Conservation (phyloP, 345 rosid genomes). For the Murraya paniculata region DNA sequence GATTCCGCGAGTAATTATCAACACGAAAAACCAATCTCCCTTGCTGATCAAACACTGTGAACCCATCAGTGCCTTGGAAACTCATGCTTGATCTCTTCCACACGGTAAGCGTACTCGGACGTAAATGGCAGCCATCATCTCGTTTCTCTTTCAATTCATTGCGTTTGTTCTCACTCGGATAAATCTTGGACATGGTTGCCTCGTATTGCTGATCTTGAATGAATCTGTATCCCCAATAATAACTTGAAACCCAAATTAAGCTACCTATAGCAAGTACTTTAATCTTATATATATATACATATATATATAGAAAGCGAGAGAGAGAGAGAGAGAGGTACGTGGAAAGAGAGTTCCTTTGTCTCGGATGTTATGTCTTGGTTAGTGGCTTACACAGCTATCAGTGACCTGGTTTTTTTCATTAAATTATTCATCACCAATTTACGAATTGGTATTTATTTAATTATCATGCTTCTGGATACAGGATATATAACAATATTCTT, state of each 20-base stretch:
- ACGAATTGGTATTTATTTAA: background rate
- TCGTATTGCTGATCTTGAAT: too few relatives aligned
- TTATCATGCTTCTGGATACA: background rate
- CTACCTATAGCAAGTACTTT: too few relatives aligned
- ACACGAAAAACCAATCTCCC: slow-evolving; percentile 46
- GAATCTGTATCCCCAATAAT: too few relatives aligned
- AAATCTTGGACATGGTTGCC: slow-evolving; percentile 36
- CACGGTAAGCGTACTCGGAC: slow-evolving; percentile 30
- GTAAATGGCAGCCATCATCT: background rate
- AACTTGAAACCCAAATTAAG: too few relatives aligned
- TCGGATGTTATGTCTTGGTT: slow-evolving; percentile 17
- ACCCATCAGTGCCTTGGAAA: slow-evolving; percentile 59
- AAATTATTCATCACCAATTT: background rate
- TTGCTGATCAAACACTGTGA: slow-evolving; percentile 40
- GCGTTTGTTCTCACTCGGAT: slow-evolving; percentile 28
- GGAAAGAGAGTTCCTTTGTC: slow-evolving; percentile 16
- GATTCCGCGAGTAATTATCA: slow-evolving; percentile 51
- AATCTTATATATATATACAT: too few relatives aligned
- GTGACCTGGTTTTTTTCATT: background rate
- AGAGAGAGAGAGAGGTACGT: background rate
- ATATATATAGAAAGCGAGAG: too few relatives aligned
- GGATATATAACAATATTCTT: background rate
- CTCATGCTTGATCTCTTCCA: slow-evolving; percentile 62
- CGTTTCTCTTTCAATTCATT: background rate
- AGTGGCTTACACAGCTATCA: slow-evolving; percentile 26